Percentiles rank a stretch among this genome's conserved stretches.
phyloP scores from a whole-genome alignment of 129 eudicot species.

The Chrysanthemum seticuspe region DNA sequence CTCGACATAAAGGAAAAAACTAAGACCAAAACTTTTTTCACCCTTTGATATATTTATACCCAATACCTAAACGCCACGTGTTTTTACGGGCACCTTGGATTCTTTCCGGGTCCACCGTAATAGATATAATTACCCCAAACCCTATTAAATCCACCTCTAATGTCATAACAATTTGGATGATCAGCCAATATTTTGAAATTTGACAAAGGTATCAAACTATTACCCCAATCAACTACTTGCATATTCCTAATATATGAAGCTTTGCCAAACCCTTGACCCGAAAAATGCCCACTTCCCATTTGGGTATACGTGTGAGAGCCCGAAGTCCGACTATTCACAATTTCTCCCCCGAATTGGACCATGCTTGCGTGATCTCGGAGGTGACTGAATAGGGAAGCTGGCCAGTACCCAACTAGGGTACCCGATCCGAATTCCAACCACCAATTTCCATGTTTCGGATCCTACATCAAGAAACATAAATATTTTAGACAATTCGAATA shows the following conservation, averaged over 20 bases:
- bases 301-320: conserved; percentile 76
- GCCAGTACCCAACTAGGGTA: conserved; percentile 89
- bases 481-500: not conserved
- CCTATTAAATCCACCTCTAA: conserved; percentile 62
- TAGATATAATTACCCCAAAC: conserved; percentile 97
- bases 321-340: conserved; percentile 51
- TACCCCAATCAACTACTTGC: conserved; percentile 90
- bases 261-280: conserved; percentile 78
- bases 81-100: conserved; percentile 61
- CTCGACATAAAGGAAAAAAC: conserved; percentile 12
- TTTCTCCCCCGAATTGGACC: conserved; percentile 94
- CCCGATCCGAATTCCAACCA: conserved; percentile 93
- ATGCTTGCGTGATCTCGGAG: conserved; percentile 71
- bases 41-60: conserved; percentile 27
- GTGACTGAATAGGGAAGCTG: conserved; percentile 76
- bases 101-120: conserved; percentile 93
- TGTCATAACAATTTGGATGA: conserved; percentile 87
- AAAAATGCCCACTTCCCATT: conserved; percentile 99
- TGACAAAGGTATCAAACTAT: conserved; percentile 60
- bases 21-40: conserved; percentile 11
- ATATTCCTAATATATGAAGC: conserved; percentile 82
- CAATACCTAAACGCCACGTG: conserved; percentile 13
- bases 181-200: conserved; percentile 73
- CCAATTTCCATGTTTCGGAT: conserved; percentile 97
- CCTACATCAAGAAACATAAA: conserved; percentile 35